phyloP scores from a whole-genome alignment of 345 rosid genomes.

The Isatis tinctoria region DNA sequence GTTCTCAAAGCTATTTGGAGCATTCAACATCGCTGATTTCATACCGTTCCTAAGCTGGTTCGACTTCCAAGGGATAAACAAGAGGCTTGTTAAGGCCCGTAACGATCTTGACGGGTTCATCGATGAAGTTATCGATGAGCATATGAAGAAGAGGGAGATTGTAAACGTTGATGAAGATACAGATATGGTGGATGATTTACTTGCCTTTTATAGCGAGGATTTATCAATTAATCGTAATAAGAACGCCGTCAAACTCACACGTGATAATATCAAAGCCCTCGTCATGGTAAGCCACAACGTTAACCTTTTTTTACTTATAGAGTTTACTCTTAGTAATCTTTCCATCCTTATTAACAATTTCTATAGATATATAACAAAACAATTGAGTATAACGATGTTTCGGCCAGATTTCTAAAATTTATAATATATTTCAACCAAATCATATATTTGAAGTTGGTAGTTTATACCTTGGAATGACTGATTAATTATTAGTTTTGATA shows the following conservation, averaged over 20 bases:
- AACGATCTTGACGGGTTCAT: slow-evolving; percentile 63
- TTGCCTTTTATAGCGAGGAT: slow-evolving; percentile 50
- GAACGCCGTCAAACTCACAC: slow-evolving; percentile 59
- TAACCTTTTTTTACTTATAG: not conserved
- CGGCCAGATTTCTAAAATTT: not conserved
- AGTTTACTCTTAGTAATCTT: not conserved
- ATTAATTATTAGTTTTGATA: not conserved
- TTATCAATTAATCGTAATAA: slow-evolving; percentile 47
- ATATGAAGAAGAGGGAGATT: slow-evolving; percentile 43
- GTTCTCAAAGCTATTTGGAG: slow-evolving; percentile 92
- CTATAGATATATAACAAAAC: not conserved
- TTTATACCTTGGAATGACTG: not conserved
- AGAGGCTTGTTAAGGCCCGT: slow-evolving; percentile 63
- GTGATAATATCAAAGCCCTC: slow-evolving; percentile 82
- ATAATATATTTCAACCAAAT: not conserved
- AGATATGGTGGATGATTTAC: slow-evolving; percentile 91
- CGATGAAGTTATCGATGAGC: slow-evolving; percentile 72
- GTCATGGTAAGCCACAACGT: slow-evolving; percentile 60
- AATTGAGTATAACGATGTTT: not conserved
- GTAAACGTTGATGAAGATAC: slow-evolving; percentile 24
- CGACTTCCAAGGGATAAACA: slow-evolving; percentile 66
- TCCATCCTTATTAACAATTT: not conserved
- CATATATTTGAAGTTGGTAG: not conserved
- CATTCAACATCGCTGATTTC: slow-evolving; percentile 83
- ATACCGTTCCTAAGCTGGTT: slow-evolving; percentile 64